Evolutionary conservation across 2,329 filamentous ascomycete species (phyloP).

Genomic region (Ceratocystis alfenasii): DNA sequence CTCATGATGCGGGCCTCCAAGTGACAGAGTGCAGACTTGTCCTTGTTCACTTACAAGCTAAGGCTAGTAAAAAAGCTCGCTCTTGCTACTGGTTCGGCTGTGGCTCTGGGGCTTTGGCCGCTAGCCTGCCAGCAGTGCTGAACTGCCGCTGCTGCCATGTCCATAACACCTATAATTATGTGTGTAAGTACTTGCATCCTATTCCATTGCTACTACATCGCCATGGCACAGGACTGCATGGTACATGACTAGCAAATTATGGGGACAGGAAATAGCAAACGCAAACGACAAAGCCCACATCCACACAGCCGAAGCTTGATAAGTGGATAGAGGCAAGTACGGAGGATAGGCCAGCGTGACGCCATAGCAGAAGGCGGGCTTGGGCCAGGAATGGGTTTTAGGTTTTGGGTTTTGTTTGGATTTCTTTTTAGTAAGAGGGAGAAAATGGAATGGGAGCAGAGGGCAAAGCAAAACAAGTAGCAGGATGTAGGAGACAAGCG

Average conservation of each 20-base stretch:
- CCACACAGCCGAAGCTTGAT: conserved; percentile 4
- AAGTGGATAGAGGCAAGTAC: too few relatives aligned
- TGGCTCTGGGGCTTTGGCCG: too few relatives aligned
- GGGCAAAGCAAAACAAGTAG: background rate
- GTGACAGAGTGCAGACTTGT: background rate
- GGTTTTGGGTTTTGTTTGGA: background rate
- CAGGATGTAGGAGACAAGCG: background rate
- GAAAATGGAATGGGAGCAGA: background rate
- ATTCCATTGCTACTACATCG: too few relatives aligned
- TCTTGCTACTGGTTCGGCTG: too few relatives aligned
- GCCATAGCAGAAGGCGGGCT: background rate
- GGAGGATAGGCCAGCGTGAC: background rate
- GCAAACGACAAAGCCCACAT: too few relatives aligned
- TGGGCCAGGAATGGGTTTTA: conserved; percentile 1
- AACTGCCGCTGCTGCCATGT: too few relatives aligned
- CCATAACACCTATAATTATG: too few relatives aligned
- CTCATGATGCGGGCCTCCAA: background rate
- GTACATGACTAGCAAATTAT: background rate
- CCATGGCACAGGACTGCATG: background rate
- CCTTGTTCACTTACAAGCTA: background rate
- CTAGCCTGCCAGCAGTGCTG: too few relatives aligned
- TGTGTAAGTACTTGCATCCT: too few relatives aligned
- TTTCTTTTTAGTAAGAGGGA: background rate
- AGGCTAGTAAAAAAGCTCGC: too few relatives aligned
- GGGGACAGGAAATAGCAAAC: too few relatives aligned